Conservation (phyloP, 257 asterid genomes). For the Cynanchum wilfordii region DNA sequence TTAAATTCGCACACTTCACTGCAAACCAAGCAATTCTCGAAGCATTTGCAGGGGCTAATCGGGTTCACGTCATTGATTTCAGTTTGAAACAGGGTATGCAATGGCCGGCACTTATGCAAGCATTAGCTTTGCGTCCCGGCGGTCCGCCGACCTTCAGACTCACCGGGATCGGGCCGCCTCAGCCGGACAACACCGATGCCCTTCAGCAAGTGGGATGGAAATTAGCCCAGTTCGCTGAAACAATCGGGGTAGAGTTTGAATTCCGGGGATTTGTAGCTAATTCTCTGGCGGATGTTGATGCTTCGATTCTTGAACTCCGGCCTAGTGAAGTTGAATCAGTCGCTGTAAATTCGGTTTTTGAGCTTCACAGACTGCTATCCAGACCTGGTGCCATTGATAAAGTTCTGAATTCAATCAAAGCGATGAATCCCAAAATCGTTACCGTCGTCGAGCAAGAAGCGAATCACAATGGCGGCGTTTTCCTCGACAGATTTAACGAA, state of each 20-base stretch:
- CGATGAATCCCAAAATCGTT: slow-evolving; percentile 57
- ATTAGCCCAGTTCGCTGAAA: slow-evolving; percentile 64
- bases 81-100: slow-evolving; percentile 80
- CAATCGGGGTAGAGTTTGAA: slow-evolving; percentile 63
- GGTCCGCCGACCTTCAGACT: slow-evolving; percentile 69
- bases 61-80: slow-evolving; percentile 71
- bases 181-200: slow-evolving; percentile 62
- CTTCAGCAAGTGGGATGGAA: slow-evolving; percentile 83
- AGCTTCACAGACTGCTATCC: slow-evolving; percentile 58
- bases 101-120: slow-evolving; percentile 84
- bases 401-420: slow-evolving; percentile 46
- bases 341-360: slow-evolving; percentile 80
- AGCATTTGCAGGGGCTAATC: slow-evolving; percentile 47
- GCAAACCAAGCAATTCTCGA: slow-evolving; percentile 81
- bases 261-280: slow-evolving; percentile 67
- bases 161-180: slow-evolving; percentile 80
- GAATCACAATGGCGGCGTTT: slow-evolving; percentile 54
- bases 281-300: slow-evolving; percentile 68
- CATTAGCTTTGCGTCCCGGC: slow-evolving; percentile 58
- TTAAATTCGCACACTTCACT: slow-evolving; percentile 77
- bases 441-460: slow-evolving; percentile 84
- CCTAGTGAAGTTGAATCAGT: slow-evolving; percentile 47
- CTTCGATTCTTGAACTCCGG: slow-evolving; percentile 41
- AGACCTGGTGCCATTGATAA: slow-evolving; percentile 51
- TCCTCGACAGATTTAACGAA: slow-evolving; percentile 74